Percentiles rank a stretch among this genome's conserved stretches.
Evolutionary conservation across 23 red algal genomes (phyloP).

Genomic region (Gracilaria domingensis): DNA sequence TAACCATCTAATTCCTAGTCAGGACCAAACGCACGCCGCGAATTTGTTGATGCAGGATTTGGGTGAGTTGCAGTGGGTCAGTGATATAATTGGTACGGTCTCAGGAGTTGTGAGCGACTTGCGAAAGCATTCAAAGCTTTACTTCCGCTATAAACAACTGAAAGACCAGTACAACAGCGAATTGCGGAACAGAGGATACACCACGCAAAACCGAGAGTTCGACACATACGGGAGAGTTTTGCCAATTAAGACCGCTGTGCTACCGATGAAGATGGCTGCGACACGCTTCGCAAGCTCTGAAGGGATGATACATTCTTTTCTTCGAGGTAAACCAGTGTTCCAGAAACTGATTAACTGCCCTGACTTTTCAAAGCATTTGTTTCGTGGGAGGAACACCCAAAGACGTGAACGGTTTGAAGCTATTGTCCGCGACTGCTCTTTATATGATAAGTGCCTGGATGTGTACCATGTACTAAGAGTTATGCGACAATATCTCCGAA

Average conservation of each 20-base stretch:
- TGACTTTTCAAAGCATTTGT: background rate
- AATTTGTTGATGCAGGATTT: background rate
- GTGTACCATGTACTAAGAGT: background rate
- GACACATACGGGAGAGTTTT: background rate
- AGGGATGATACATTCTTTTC: background rate
- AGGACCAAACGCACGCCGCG: conserved; percentile 19
- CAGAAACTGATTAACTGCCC: background rate
- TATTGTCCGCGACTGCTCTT: background rate
- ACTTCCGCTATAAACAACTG: background rate
- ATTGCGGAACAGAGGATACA: background rate
- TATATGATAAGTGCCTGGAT: background rate
- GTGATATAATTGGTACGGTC: background rate
- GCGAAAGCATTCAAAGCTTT: background rate
- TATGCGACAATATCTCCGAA: background rate
- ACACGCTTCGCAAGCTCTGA: background rate
- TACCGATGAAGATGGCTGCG: background rate
- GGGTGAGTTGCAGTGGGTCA: background rate
- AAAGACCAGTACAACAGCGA: background rate
- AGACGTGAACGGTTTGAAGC: background rate
- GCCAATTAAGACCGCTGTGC: background rate
- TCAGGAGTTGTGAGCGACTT: background rate
- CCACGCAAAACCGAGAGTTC: background rate
- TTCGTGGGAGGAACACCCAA: background rate
- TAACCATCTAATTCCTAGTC: background rate
- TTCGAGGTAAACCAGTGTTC: background rate